Evolutionary conservation across 2,329 filamentous ascomycete genomes (phyloP), one percentile per base, ranked within the genome.

Genomic region (Neocucurbitaria cava): DNA sequence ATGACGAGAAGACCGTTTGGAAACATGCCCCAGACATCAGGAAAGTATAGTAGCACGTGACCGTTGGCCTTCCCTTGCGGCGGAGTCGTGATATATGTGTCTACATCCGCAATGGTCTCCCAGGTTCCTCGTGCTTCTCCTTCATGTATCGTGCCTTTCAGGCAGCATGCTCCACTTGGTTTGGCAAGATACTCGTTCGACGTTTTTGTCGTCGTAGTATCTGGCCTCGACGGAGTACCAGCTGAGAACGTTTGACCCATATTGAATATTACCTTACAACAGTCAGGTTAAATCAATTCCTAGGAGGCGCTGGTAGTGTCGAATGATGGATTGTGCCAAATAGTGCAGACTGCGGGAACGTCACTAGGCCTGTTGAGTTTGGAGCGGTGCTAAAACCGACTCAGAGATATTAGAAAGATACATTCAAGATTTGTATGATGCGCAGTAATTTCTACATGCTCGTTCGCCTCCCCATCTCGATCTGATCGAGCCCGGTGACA

Each of bases 1-100:
- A 81, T 81, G 33, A 81, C 61, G n/a, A 81, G 68, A 21, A 77
- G 61, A 0, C 72, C 75, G 44, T 81, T 81, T 10, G 65, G 71
- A 54, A 75, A 79, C 58, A 81, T 69, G 9, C 79, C 79, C 69
- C 71, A 79, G 4, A 80, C 75, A 52, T 81, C 79, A 0, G 79
- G 78, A 59, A 79, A 81, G 64, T 79, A 81, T 3, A 82, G 65
- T 5, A 82, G 47, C 28, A 81, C 64, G 53, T 80, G 64, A 1
- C 78, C 78, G 53, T 80, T 81, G 4, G 68, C 54, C 26, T 68
- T 74, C 7, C 53, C 66, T 11, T 54, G 44, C 33, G 55, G 41
- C 15, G 68, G 75, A 13, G 46, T 61, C 1, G 66, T 56, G 26
- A 79, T 66, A 56, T 80, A 80, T 0, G 77, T 79, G n/a, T 76